These are phyloP conservation scores for Tulasnella sp. DNA, from an alignment of 768 basidiomycete genomes.

Conservation along the genomic window DNA sequence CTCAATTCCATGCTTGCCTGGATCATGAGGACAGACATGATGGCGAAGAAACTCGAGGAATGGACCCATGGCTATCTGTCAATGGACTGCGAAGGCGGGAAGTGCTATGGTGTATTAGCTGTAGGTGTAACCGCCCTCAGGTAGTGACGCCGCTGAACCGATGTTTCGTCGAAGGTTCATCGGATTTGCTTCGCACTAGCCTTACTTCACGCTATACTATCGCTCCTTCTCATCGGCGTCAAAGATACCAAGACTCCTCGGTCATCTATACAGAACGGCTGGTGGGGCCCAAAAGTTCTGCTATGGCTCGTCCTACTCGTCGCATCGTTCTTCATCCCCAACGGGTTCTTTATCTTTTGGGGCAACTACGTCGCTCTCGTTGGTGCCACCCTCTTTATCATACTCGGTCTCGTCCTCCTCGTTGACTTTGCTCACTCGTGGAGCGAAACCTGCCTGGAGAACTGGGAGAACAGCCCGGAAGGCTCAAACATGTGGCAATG, in stretches of 20 bases:
- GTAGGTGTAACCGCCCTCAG: slow-evolving; percentile 35
- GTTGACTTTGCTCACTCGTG: slow-evolving; percentile 98
- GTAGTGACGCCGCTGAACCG: neutral
- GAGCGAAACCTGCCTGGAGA: slow-evolving; percentile 93
- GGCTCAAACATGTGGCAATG: slow-evolving; percentile 91
- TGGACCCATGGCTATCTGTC: slow-evolving; percentile 96
- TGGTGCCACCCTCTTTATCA: slow-evolving; percentile 89
- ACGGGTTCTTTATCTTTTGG: slow-evolving; percentile 97
- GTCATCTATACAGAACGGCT: slow-evolving; percentile 90
- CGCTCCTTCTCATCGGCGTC: slow-evolving; percentile 71
- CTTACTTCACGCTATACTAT: slow-evolving; percentile 76
- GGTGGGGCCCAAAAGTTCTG: slow-evolving; percentile 97
- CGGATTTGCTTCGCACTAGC: slow-evolving; percentile 92
- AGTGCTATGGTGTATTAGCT: slow-evolving; percentile 93
- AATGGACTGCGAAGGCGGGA: slow-evolving; percentile 82
- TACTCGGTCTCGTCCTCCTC: slow-evolving; percentile 91
- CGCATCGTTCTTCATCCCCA: slow-evolving; percentile 89
- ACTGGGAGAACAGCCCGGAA: slow-evolving; percentile 69
- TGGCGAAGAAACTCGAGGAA: slow-evolving; percentile 77
- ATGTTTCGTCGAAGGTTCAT: slow-evolving; percentile 41
- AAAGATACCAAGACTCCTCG: slow-evolving; percentile 85
- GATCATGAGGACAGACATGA: slow-evolving; percentile 86
- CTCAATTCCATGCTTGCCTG: slow-evolving; percentile 94
- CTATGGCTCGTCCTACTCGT: slow-evolving; percentile 75
- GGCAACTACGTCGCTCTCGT: slow-evolving; percentile 86